These are phyloP conservation scores for Plectranthus barbatus DNA, from an alignment of 257 asterid species.

Conservation along the genomic window DNA sequence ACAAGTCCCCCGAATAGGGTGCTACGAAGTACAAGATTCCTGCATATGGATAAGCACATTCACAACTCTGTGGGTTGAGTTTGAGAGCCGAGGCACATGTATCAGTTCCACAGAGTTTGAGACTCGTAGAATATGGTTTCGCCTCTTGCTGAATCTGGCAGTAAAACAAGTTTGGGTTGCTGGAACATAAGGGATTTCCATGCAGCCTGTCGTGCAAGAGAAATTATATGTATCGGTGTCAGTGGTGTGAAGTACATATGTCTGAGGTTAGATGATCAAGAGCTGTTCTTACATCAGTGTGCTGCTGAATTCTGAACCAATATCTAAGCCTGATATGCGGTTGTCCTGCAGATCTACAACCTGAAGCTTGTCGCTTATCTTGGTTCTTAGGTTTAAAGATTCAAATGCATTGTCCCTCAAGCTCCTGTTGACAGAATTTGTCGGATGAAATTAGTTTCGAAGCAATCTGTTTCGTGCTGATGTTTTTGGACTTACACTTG, in stretches of 20 bases:
- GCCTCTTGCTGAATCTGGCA: slow-evolving; percentile 60
- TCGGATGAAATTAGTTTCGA: neutral
- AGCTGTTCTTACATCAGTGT: slow-evolving; percentile 50
- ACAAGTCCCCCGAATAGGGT: slow-evolving; percentile 72
- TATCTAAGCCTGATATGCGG: slow-evolving; percentile 45
- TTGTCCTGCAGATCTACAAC: slow-evolving; percentile 70
- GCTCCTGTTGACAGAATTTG: slow-evolving; percentile 42
- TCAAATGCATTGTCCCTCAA: slow-evolving; percentile 58
- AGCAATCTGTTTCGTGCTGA: neutral
- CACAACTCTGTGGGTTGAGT: slow-evolving; percentile 74
- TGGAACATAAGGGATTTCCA: slow-evolving; percentile 78
- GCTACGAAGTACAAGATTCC: slow-evolving; percentile 85
- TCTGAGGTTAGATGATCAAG: neutral
- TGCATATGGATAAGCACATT: slow-evolving; percentile 73
- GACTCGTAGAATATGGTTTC: slow-evolving; percentile 73
- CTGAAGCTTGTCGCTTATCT: slow-evolving; percentile 46
- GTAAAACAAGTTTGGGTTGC: slow-evolving; percentile 50
- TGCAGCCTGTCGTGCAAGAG: slow-evolving; percentile 41
- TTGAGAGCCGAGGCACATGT: slow-evolving; percentile 52
- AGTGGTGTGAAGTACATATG: neutral
- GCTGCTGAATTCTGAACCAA: slow-evolving; percentile 61
- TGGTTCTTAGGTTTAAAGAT: slow-evolving; percentile 50
- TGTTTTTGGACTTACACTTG: slow-evolving; percentile 64
- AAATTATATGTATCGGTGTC: too few species aligned
- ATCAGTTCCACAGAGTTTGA: slow-evolving; percentile 62